A percentile compares a stretch with the other conserved stretches of the same genome.
phyloP scores from a whole-genome alignment of 2,329 filamentous ascomycete species.

The Talaromyces sp. region DNA sequence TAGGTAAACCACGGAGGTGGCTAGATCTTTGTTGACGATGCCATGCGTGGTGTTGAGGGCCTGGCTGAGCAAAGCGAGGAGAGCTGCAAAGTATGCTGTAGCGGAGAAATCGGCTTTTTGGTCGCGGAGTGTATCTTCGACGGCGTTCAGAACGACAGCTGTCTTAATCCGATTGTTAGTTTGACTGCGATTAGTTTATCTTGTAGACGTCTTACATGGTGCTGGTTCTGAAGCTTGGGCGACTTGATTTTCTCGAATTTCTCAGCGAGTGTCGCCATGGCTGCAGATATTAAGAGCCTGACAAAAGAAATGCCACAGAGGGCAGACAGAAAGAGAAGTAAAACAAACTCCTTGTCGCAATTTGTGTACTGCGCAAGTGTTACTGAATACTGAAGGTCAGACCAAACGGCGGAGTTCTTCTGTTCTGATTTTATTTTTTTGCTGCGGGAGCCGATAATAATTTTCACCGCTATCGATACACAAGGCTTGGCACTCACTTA shows the following conservation, averaged over 20 bases:
- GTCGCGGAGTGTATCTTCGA: conserved; percentile 87
- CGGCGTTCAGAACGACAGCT: conserved; percentile 77
- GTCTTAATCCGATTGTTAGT: conserved; percentile 18
- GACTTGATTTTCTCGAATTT: conserved; percentile 96
- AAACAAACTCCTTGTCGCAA: not conserved
- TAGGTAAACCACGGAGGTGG: conserved; percentile 84
- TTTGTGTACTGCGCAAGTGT: not conserved
- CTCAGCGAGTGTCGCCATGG: conserved; percentile 66
- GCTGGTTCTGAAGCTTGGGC: conserved; percentile 90
- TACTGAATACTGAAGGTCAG: not conserved
- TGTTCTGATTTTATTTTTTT: conserved; percentile 21
- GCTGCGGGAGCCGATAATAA: conserved; percentile 21
- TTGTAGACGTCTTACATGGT: conserved; percentile 59
- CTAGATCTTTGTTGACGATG: conserved; percentile 72
- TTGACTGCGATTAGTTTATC: not conserved
- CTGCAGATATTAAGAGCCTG: conserved; percentile 14
- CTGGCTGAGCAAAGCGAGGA: conserved; percentile 79
- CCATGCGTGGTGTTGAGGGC: conserved; percentile 59
- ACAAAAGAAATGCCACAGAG: conserved; percentile 4
- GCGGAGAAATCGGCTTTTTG: conserved; percentile 78
- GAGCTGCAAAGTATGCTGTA: conserved; percentile 92
- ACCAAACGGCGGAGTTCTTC: not conserved
- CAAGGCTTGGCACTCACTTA: conserved; percentile 24
- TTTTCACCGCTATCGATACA: conserved; percentile 29
- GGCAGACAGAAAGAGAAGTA: conserved; percentile 17